A percentile compares a stretch with the other conserved stretches of the same genome.
phyloP scores from a whole-genome alignment of 345 rosid species.

The Corchorus capsularis region DNA sequence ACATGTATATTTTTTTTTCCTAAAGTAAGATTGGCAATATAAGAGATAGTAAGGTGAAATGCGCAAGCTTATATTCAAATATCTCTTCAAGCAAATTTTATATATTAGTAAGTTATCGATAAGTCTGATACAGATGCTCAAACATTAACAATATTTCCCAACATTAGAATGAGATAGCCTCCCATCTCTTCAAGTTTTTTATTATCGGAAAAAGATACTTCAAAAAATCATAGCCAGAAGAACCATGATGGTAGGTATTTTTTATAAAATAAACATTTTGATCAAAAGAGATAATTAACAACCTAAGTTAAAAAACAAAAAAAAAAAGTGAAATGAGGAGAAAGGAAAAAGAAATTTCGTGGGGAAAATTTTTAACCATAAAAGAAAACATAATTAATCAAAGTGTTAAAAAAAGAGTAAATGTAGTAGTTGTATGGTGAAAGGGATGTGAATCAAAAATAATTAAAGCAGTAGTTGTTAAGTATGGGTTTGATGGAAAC shows the following conservation, averaged over 20 bases:
- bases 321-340: neutral
- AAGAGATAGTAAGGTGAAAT: too few species aligned
- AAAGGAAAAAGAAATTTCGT: neutral
- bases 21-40: too few species aligned
- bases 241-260: neutral
- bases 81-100: too few species aligned
- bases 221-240: neutral
- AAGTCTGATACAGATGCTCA: too few species aligned
- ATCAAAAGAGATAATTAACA: neutral
- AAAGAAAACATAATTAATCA: neutral
- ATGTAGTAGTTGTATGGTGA: neutral
- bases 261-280: neutral
- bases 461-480: conserved; percentile 18
- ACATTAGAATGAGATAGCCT: too few species aligned
- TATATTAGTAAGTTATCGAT: too few species aligned
- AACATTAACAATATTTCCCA: too few species aligned
- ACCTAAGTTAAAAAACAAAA: neutral
- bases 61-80: too few species aligned
- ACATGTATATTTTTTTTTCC: too few species aligned
- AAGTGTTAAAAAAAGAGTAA: neutral
- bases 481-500: conserved; percentile 14
- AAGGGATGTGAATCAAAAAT: conserved; percentile 3
- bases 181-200: too few species aligned
- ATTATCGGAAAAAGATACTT: too few species aligned
- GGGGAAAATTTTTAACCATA: neutral